A percentile compares a stretch with the other conserved stretches of the same genome.
Conservation (phyloP, 768 basidiomycete genomes). For the Royoungia palumana region DNA sequence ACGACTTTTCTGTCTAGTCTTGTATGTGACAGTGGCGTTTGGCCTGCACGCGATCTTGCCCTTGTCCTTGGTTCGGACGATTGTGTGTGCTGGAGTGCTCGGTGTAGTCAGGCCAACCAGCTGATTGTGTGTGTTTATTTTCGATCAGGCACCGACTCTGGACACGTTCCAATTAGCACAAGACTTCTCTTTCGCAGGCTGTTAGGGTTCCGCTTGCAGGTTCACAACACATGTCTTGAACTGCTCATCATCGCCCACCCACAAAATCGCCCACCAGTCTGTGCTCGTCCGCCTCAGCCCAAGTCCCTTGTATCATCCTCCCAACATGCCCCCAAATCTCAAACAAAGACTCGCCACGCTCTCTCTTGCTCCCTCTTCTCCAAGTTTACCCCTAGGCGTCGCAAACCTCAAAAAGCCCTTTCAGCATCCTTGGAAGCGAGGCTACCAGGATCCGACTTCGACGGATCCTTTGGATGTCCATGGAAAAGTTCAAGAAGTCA, state of each 20-base stretch:
- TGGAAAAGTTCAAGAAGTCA: constrained; percentile 58
- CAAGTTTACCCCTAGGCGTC: constrained; percentile 34
- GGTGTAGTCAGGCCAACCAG: constrained; percentile 7
- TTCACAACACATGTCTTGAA: constrained; percentile 12
- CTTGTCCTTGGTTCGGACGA: no score
- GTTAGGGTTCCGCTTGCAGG: constrained; percentile 3
- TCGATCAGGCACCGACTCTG: no score
- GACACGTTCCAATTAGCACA: constrained; percentile 5
- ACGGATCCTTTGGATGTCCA: constrained; percentile 28
- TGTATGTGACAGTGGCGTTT: no score
- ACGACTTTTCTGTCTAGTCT: no score
- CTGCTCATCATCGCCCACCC: neutral
- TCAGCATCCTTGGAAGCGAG: constrained; percentile 53
- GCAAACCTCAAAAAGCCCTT: constrained; percentile 38
- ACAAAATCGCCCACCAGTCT: neutral
- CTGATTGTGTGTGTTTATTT: neutral
- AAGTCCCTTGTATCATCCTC: neutral
- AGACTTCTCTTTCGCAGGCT: neutral
- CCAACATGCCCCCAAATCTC: constrained; percentile 40
- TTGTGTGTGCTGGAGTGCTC: no score
- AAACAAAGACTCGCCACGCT: constrained; percentile 69
- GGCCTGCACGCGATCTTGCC: no score
- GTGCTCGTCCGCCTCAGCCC: neutral
- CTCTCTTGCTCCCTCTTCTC: constrained; percentile 50
- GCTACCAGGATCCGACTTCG: constrained; percentile 23